A percentile compares a stretch with the other conserved stretches of the same genome.
Conservation (phyloP, 768 basidiomycete genomes). For the Trametes maxima region DNA sequence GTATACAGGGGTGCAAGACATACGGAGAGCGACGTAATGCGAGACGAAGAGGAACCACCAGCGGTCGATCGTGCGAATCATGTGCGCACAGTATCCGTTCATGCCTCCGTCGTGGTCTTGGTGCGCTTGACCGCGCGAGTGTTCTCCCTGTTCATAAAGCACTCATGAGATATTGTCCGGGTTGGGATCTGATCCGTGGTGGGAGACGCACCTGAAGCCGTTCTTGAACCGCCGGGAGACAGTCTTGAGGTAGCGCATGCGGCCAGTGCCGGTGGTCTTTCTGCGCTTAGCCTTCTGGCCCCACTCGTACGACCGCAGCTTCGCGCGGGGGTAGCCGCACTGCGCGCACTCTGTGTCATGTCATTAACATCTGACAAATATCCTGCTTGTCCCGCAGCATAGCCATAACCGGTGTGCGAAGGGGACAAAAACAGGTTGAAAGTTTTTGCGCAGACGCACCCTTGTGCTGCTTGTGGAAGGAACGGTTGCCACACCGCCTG, state of each 20-base stretch:
- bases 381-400: background rate
- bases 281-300: conserved; percentile 98
- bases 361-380: conserved; percentile 13
- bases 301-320: conserved; percentile 96
- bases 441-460: conserved; percentile 49
- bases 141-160: conserved; percentile 66
- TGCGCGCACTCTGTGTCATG: conserved; percentile 76
- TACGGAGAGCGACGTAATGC: conserved; percentile 25
- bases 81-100: conserved; percentile 21
- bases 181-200: background rate
- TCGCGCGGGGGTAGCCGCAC: conserved; percentile 96
- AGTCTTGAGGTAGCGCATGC: conserved; percentile 91
- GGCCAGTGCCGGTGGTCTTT: conserved; percentile 98
- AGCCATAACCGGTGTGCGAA: background rate
- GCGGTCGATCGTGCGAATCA: conserved; percentile 15
- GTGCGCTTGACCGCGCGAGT: conserved; percentile 85
- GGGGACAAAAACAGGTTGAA: background rate
- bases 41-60: conserved; percentile 25
- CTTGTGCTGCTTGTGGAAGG: conserved; percentile 99
- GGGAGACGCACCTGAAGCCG: conserved; percentile 75
- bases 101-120: conserved; percentile 58
- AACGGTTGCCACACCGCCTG: conserved; percentile 92
- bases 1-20: conserved; percentile 28
- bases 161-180: background rate
- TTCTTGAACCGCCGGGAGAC: conserved; percentile 98